Base-by-base conservation (phyloP, 2,329 filamentous ascomycete genomes). In the Aspergillus arachidicola region DNA sequence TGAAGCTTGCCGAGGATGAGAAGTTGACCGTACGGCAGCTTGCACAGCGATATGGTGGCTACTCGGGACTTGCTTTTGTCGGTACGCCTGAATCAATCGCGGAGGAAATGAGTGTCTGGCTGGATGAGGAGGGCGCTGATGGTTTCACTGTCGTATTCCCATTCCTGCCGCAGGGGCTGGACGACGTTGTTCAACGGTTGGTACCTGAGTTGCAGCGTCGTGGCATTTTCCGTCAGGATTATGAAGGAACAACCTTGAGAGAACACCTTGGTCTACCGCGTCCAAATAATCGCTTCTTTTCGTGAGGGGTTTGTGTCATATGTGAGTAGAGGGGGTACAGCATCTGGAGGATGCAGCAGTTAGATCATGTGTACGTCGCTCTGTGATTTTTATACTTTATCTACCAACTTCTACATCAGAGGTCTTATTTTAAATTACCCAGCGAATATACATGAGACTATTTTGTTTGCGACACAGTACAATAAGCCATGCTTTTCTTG, bases 261-360 rank as follows among this genome's bases (percentile, higher is more conserved):
- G 84, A 86, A 45, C 84, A 87, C 71, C 75, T 87, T 46, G 84
- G 84, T 5, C 77, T 87, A 36, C 79, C 81, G 11, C 73, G 83
- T 26, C 84, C 84, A 1, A 72, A 69, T 59, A 81, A 80, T 62
- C 75, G 68, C 9, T 81, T 80, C 59, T 80, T 80, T 30, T 43
- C 34, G 11, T 63, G 16, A 63, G 54, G 36, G 11, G 23, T 14
- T 46, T 10, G 23, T 10, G 16, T 11, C 21, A 26, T 45, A 51
- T 46, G 12, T 32, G 12, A 28, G n/a, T 32, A 32, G 46, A 43
- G 3, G n/a, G 41, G 41, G 12, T 23, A 46, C 23, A 7, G 2
- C n/a, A 46, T 46, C 43, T 23, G 6, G 4, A 2, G 11, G 10
- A 46, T 21, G 43, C 4, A 28, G 46, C 23, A 50, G 28, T 9